A percentile compares a stretch with the other conserved stretches of the same genome.
Evolutionary conservation across 208 protist genomes (phyloP).

Genomic region (Wallacemonas sp.): DNA sequence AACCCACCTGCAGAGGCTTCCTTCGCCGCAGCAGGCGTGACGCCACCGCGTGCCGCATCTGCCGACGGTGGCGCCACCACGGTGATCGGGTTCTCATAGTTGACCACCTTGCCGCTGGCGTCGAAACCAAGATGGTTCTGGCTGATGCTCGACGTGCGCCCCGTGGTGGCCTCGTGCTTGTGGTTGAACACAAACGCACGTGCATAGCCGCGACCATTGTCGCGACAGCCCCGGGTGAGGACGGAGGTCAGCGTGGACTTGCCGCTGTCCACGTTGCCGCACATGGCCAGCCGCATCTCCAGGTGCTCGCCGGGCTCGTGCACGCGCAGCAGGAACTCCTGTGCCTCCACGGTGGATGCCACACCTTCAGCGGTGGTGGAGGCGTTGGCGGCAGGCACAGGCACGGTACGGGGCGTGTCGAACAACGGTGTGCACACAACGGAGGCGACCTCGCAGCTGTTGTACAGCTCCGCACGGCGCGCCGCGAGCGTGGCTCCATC

Average conservation of each 20-base stretch:
- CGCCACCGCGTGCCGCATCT: neutral
- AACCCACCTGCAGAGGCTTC: too few species aligned
- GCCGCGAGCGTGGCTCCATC: slow-evolving; percentile 24
- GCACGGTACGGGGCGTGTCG: slow-evolving; percentile 50
- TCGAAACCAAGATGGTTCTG: slow-evolving; percentile 97
- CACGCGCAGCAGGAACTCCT: slow-evolving; percentile 78
- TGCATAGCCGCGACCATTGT: slow-evolving; percentile 86
- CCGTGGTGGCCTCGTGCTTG: slow-evolving; percentile 95
- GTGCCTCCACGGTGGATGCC: slow-evolving; percentile 33
- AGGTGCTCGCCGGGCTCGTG: slow-evolving; percentile 45
- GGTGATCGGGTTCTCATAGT: slow-evolving; percentile 46
- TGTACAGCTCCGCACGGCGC: slow-evolving; percentile 25
- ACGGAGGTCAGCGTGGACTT: slow-evolving; percentile 93
- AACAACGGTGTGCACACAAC: slow-evolving; percentile 44
- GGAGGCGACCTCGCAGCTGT: slow-evolving; percentile 21
- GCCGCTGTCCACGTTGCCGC: slow-evolving; percentile 93
- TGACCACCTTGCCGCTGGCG: slow-evolving; percentile 88
- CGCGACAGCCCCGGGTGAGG: slow-evolving; percentile 84
- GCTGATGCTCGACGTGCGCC: slow-evolving; percentile 94
- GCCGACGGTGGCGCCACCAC: neutral
- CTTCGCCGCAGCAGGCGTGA: neutral
- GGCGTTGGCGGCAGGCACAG: slow-evolving; percentile 1
- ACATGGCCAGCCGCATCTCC: slow-evolving; percentile 90
- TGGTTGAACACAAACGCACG: slow-evolving; percentile 93
- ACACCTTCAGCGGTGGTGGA: neutral